phyloP scores from a whole-genome alignment of 129 eudicot species.

The Flaveria bidentis region DNA sequence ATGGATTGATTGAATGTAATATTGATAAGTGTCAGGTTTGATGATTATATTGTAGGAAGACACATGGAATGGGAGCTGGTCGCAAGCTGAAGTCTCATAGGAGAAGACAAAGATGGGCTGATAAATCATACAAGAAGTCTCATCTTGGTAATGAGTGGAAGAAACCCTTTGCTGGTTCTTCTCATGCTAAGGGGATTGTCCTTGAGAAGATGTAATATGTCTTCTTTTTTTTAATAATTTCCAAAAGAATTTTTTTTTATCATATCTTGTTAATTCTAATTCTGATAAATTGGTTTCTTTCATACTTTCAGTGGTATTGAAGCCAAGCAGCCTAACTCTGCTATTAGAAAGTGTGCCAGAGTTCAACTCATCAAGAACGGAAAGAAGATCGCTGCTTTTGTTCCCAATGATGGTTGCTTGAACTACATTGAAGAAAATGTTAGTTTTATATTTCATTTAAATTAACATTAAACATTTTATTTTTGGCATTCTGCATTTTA shows the following conservation, averaged over 20 bases:
- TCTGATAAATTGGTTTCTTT: not conserved
- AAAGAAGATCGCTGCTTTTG: slow-evolving; percentile 66
- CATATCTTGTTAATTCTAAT: not conserved
- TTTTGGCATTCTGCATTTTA: too few relatives aligned
- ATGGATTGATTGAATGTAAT: not conserved
- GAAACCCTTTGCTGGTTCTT: slow-evolving; percentile 65
- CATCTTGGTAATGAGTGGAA: slow-evolving; percentile 68
- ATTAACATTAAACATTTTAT: too few relatives aligned
- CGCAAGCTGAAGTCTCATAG: slow-evolving; percentile 61
- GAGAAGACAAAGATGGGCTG: slow-evolving; percentile 62
- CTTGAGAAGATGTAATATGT: slow-evolving; percentile 53
- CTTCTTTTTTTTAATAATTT: not conserved
- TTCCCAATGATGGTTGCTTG: slow-evolving; percentile 63
- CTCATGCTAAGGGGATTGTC: slow-evolving; percentile 64
- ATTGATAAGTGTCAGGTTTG: not conserved
- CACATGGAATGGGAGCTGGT: slow-evolving; percentile 71
- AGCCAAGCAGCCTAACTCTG: slow-evolving; percentile 64
- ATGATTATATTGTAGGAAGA: slow-evolving; percentile 31
- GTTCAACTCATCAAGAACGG: slow-evolving; percentile 64
- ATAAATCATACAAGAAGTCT: slow-evolving; percentile 61
- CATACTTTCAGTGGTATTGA: slow-evolving; percentile 45
- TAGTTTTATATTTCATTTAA: not conserved
- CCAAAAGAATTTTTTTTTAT: not conserved
- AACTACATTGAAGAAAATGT: slow-evolving; percentile 66
- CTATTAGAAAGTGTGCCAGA: slow-evolving; percentile 64